phyloP scores from a whole-genome alignment of 331 rosid genomes.

The Quercus phellos region DNA sequence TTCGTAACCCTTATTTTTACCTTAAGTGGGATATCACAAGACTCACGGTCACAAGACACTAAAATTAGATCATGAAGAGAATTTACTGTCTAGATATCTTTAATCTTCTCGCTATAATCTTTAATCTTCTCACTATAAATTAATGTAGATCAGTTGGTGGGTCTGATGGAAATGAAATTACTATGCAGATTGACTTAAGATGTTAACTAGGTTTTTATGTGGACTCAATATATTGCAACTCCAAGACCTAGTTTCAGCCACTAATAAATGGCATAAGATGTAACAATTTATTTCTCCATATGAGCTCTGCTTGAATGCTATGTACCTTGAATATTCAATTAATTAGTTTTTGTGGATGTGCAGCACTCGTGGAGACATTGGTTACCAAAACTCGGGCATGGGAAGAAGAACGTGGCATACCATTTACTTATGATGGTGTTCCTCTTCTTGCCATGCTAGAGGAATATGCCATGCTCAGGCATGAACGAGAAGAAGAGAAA shows the following conservation, averaged over 20 bases:
- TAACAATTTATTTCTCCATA: not conserved
- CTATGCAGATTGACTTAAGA: not conserved
- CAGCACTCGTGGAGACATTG: constrained; percentile 85
- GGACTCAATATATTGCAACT: not conserved
- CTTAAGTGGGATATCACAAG: not conserved
- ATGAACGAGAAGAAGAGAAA: constrained; percentile 89
- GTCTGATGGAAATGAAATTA: constrained; percentile 3
- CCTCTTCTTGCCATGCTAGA: constrained; percentile 96
- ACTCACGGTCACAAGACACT: not conserved
- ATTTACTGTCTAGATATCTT: not conserved
- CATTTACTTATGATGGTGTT: constrained; percentile 81
- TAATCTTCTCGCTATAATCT: not conserved
- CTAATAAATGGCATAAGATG: not conserved
- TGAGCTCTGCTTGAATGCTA: constrained; percentile 14
- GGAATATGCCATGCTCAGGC: constrained; percentile 92
- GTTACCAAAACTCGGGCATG: constrained; percentile 84
- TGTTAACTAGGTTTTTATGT: not conserved
- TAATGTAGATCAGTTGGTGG: not conserved
- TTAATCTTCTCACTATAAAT: not conserved
- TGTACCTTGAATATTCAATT: not conserved
- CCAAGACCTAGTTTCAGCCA: not conserved
- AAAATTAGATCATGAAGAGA: not conserved
- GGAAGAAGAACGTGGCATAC: constrained; percentile 77
- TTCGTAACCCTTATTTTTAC: not conserved
- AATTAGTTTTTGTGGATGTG: constrained; percentile 25